Evolutionary conservation across 2,329 filamentous ascomycete genomes (phyloP).

Genomic region (Pseudocercospora musae): DNA sequence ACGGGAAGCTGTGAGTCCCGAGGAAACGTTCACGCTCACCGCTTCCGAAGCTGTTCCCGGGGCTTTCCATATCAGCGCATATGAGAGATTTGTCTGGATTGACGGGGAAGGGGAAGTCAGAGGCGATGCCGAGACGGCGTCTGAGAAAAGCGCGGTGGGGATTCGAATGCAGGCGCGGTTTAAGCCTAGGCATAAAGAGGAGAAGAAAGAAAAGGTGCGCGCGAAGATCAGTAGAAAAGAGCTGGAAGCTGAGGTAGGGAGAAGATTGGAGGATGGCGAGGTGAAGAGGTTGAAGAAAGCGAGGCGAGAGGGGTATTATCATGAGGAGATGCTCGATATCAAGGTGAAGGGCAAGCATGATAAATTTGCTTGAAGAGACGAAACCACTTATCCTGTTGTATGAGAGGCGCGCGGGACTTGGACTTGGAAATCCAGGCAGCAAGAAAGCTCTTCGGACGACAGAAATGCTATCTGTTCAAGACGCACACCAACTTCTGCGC

Average conservation of each 20-base stretch:
- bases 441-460: background rate
- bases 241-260: conserved; percentile 34
- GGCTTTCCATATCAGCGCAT: conserved; percentile 41
- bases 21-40: conserved; percentile 70
- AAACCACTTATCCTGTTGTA: background rate
- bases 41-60: conserved; percentile 14
- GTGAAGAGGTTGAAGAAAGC: conserved; percentile 79
- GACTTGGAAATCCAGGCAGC: background rate
- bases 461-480: background rate
- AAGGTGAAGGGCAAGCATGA: conserved; percentile 93
- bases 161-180: conserved; percentile 94
- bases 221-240: conserved; percentile 85
- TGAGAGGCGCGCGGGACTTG: background rate
- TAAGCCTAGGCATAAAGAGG: conserved; percentile 76
- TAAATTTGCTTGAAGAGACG: conserved; percentile 57
- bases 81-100: conserved; percentile 67
- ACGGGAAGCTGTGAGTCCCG: conserved; percentile 75
- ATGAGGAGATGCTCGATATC: conserved; percentile 79
- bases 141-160: conserved; percentile 68
- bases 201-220: conserved; percentile 76
- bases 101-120: conserved; percentile 60
- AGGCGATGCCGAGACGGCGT: conserved; percentile 67
- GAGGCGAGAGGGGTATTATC: conserved; percentile 80
- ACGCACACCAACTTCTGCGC: background rate
- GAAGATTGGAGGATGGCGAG: conserved; percentile 64